phyloP scores from a whole-genome alignment of 23 red algal species.

The Gracilaria gracilis region DNA sequence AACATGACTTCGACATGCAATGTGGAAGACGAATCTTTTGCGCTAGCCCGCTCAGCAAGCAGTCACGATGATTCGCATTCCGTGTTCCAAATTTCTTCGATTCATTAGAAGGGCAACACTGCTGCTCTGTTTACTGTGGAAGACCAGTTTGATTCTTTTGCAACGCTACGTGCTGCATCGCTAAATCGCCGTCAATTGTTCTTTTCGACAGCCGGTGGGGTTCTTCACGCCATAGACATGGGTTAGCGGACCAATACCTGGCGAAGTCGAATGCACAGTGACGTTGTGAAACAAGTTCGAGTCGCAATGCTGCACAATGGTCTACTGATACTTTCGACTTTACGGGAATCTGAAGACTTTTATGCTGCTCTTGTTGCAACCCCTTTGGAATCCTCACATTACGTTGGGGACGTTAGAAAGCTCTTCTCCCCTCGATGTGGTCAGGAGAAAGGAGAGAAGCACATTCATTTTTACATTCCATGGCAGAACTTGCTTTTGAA shows the following conservation, averaged over 20 bases:
- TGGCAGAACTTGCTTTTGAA: constrained; percentile 46
- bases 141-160: background rate
- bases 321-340: constrained; percentile 1
- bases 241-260: background rate
- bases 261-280: constrained; percentile 16
- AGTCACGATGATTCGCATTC: too few species aligned
- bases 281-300: background rate
- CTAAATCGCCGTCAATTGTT: background rate
- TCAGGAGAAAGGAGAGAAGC: background rate
- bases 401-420: background rate
- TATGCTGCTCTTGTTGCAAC: background rate
- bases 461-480: constrained; percentile 29
- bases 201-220: constrained; percentile 16
- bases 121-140: background rate
- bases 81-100: background rate
- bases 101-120: background rate
- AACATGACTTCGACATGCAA: background rate
- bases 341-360: constrained; percentile 14
- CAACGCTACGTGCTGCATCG: constrained; percentile 4
- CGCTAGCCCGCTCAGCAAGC: background rate
- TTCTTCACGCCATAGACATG: background rate
- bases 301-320: background rate
- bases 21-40: constrained; percentile 15
- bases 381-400: background rate
- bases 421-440: constrained; percentile 15